A percentile compares a stretch with the other conserved stretches of the same genome.
Conservation (phyloP, 1,139 yeast genomes). For the Kodamaea fungicola region DNA sequence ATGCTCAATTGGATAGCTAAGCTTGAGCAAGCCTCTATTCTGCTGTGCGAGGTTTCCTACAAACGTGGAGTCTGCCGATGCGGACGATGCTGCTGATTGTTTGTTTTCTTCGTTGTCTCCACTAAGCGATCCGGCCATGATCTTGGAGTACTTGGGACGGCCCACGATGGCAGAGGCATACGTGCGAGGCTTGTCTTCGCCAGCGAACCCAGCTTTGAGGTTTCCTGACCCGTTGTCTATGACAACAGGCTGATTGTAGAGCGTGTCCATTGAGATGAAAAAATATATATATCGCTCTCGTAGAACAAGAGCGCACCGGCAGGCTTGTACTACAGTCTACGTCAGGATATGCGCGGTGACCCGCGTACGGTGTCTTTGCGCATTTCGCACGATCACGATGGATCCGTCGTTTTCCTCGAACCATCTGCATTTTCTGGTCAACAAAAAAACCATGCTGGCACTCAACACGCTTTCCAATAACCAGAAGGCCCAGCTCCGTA, state of each 20-base stretch:
- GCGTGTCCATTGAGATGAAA: slow-evolving; percentile 5
- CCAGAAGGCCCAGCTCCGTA: slow-evolving; percentile 43
- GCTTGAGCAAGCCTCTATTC: slow-evolving; percentile 66
- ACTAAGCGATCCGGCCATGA: slow-evolving; percentile 76
- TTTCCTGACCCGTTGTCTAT: slow-evolving; percentile 92
- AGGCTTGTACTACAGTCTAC: too few species aligned
- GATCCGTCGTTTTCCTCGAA: not conserved
- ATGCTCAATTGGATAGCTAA: slow-evolving; percentile 72
- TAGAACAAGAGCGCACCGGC: too few species aligned
- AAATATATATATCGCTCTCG: too few species aligned
- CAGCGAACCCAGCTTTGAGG: slow-evolving; percentile 89
- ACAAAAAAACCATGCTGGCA: slow-evolving; percentile 17
- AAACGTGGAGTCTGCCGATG: slow-evolving; percentile 39
- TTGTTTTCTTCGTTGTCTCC: slow-evolving; percentile 7
- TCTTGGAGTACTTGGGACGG: slow-evolving; percentile 74
- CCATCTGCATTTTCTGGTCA: not conserved
- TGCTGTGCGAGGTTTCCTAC: slow-evolving; percentile 75
- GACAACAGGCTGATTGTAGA: slow-evolving; percentile 82
- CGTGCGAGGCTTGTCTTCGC: slow-evolving; percentile 75
- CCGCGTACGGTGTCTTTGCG: too few species aligned
- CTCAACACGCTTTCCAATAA: slow-evolving; percentile 37
- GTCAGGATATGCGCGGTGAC: too few species aligned
- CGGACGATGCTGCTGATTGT: slow-evolving; percentile 4
- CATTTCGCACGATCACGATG: not conserved
- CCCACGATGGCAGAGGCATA: slow-evolving; percentile 60